Evolutionary conservation across 371 early-diverging fungal species (phyloP).

Genomic region (Mucor piriformis): DNA sequence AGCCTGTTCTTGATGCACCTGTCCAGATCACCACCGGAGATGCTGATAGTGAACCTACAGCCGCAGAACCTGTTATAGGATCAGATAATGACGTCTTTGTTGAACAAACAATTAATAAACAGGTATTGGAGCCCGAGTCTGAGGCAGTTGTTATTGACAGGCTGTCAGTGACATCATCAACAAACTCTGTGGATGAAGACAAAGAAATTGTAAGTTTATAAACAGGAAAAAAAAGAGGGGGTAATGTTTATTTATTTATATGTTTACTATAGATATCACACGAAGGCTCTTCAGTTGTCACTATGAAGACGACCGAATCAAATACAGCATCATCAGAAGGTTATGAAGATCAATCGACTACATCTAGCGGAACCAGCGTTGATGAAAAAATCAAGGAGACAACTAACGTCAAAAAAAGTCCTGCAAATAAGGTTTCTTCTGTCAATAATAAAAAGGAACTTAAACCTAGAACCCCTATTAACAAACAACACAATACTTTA

Average conservation of each 20-base stretch:
- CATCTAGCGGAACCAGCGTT: not conserved
- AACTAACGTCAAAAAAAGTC: not conserved
- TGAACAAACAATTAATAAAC: not conserved
- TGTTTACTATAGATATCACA: not conserved
- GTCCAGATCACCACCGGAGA: not conserved
- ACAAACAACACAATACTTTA: not conserved
- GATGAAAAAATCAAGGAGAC: conserved; percentile 8
- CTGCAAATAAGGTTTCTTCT: conserved; percentile 6
- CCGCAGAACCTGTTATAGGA: conserved; percentile 4
- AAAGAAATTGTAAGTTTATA: conserved; percentile 2
- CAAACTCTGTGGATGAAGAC: not conserved
- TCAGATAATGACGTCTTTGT: not conserved
- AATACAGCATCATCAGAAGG: not conserved
- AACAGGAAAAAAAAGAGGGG: not conserved
- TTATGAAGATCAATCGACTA: conserved; percentile 2
- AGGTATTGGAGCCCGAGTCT: not conserved
- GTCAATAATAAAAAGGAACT: conserved; percentile 11
- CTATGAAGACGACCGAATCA: not conserved
- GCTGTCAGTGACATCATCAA: not conserved
- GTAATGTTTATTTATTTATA: conserved; percentile 1
- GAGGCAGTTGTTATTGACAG: not conserved
- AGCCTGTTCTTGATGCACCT: not conserved
- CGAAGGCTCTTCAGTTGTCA: not conserved
- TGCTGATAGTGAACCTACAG: not conserved
- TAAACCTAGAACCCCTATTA: conserved; percentile 13